These are phyloP conservation scores for Neoboletus brunneissimus DNA, from an alignment of 768 basidiomycete species.

Conservation along the genomic window DNA sequence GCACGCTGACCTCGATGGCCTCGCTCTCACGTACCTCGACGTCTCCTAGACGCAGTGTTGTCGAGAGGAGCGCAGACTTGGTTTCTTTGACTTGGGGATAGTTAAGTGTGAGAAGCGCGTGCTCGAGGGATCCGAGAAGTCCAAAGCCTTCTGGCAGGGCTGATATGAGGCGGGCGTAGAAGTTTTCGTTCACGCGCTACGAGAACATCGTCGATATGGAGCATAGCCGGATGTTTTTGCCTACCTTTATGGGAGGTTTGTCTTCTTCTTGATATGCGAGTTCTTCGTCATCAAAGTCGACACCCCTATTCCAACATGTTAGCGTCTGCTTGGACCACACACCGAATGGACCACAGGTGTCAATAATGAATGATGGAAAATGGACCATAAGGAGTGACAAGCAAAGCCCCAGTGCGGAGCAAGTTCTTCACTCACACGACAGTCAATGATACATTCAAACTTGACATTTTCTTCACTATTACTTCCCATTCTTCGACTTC, in stretches of 20 bases:
- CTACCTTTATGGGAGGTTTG: conserved; percentile 76
- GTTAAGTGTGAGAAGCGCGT: conserved; percentile 26
- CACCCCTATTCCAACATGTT: conserved; percentile 52
- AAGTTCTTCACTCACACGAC: conserved; percentile 57
- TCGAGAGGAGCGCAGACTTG: conserved; percentile 64
- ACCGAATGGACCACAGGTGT: neutral
- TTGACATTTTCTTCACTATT: conserved; percentile 63
- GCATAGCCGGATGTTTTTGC: neutral
- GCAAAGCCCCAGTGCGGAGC: neutral
- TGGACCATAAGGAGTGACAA: neutral
- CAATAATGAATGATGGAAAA: neutral
- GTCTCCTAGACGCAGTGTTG: conserved; percentile 77
- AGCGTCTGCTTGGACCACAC: conserved; percentile 3
- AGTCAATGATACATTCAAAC: conserved; percentile 53
- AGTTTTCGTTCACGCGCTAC: conserved; percentile 72
- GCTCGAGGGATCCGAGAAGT: conserved; percentile 31
- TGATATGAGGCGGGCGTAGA: conserved; percentile 51
- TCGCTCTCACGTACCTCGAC: conserved; percentile 61
- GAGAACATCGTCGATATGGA: neutral
- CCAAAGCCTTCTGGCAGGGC: conserved; percentile 33
- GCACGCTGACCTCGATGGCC: conserved; percentile 70
- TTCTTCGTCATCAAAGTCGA: conserved; percentile 82
- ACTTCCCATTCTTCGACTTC: conserved; percentile 75
- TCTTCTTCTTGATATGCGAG: conserved; percentile 59
- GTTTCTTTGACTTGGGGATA: conserved; percentile 62